Evolutionary conservation across 1,284 basidiomycete species (phyloP), one percentile per base, ranked within the genome.

Genomic region (Ceratobasidium sp.): DNA sequence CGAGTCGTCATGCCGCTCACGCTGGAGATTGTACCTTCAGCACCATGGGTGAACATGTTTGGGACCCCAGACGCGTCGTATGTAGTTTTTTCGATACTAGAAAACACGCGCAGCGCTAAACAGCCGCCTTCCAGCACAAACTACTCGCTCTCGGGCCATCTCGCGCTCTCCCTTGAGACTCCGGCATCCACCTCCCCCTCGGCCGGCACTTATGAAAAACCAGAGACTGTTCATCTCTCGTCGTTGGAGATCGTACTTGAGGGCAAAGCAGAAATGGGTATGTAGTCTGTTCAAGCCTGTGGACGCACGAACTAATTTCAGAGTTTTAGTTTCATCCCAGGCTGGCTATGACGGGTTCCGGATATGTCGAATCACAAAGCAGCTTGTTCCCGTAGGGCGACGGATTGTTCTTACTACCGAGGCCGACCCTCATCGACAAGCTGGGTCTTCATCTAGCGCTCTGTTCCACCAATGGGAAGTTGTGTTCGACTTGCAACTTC

Each of bases 91-190:
- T 47, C 47, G n/a, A 65, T 10, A 17, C 17, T 53, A 53, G n/a
- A 53, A 58, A 47, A 23, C 31, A 23, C 66, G 15, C 60, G 33
- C 17, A 31, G 42, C 10, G 37, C 56, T 68, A 11, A 60, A 4
- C 54, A 49, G 20, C 13, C 23, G 37, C 31, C 37, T 42, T 65
- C 66, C 79, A 93, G 93, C 78, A 89, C 90, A 75, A 89, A 90
- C 1, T 94, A 93, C 82, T 93, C 93, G 15, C 86, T 94, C 73
- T 92, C 92, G 17, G 93, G 93, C 8, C 87, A 93, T 82, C 85
- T 94, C 26, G 85, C 87, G 23, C 84, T 94, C 61, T 86, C 89
- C 0, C 80, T 93, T 42, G 83, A 86, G 13, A 85, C 82, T 76
- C 88, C 87, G 31, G 80, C 89, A 64, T 89, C 91, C 79, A 86